Evolutionary conservation across 1,284 basidiomycete genomes (phyloP), one percentile per base, ranked within the genome.

Genomic region (Hypsizygus ulmarius): DNA sequence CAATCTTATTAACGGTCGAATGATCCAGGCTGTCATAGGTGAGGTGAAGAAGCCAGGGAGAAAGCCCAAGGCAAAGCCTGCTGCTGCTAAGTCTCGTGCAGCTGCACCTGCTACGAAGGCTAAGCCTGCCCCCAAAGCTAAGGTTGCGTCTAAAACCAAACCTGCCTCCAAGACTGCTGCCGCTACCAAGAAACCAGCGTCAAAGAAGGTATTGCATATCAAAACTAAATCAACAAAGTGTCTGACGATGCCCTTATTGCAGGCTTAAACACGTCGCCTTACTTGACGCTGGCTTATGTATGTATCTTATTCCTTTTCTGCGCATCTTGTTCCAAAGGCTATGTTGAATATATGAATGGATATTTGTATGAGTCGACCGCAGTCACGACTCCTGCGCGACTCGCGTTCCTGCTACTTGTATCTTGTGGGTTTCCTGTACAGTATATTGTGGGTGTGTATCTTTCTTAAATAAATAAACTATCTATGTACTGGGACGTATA

Each of bases 11-110:
- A 11, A 48, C 39, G 15, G 11, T 37, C n/a, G 18, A n/a, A 5
- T 46, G 12, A 21, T 37, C 32, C 46, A 72, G 70, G 53, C 66
- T 44, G 59, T 67, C 11, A 65, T 60, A n/a, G 66, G 65, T 19
- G 63, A 63, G 38, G 46, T 59, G 2, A 71, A 68, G 60, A 71
- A 69, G 47, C 59, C 62, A 11, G 55, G 44, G 5, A 58, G 62
- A 37, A 68, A 67, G 49, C 42, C 65, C 11, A 70, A 63, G 49
- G 38, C 65, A 12, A 67, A 25, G 19, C 32, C 45, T 25, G 28
- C 65, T 47, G 51, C 64, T 32, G 45, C 53, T 9, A 54, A 56
- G 21, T 33, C 47, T 27, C 46, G 51, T 16, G 42, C 47, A 21
- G 30, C 49, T 33, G 32, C 46, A 5, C 8, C 45, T 12, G 19